Conservation (phyloP, 78 protist species). For the Dictyostelium capitatum region DNA sequence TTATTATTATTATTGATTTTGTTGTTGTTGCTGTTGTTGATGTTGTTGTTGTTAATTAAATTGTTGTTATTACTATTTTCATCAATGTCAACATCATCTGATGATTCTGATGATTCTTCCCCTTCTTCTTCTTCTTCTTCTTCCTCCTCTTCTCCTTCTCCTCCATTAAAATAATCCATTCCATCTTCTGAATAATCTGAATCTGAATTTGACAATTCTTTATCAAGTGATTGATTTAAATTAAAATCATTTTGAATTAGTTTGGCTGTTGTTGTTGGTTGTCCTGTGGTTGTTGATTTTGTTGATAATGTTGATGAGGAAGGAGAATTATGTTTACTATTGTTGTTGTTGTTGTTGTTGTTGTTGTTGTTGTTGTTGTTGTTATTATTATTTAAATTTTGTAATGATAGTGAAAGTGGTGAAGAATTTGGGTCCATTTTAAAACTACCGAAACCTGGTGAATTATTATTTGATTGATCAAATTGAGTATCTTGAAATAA, state of each 20-base stretch:
- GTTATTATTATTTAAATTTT: not conserved
- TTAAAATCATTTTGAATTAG: too few relatives aligned
- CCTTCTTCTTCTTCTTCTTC: not conserved
- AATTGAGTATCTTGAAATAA: constrained; percentile 9
- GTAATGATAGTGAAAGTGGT: not conserved
- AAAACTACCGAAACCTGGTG: constrained; percentile 9
- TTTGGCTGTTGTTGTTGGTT: not conserved
- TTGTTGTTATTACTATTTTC: not conserved
- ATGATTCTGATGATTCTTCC: not conserved
- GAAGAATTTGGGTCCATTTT: constrained; percentile 2
- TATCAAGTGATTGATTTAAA: too few relatives aligned
- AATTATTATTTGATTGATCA: not conserved
- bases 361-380: not conserved
- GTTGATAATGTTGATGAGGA: not conserved
- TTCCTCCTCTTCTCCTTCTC: not conserved
- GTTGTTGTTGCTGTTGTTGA: not conserved
- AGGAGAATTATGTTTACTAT: not conserved
- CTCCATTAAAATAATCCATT: not conserved
- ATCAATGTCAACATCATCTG: not conserved
- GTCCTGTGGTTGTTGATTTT: not conserved
- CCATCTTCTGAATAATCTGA: too few relatives aligned
- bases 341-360: constrained; percentile 2
- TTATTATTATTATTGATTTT: not conserved
- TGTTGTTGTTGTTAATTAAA: not conserved
- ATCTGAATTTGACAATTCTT: not conserved